Percentiles rank a stretch among this genome's conserved stretches.
phyloP scores from a whole-genome alignment of 1,284 basidiomycete species.

The Pyrrhoderma noxium region DNA sequence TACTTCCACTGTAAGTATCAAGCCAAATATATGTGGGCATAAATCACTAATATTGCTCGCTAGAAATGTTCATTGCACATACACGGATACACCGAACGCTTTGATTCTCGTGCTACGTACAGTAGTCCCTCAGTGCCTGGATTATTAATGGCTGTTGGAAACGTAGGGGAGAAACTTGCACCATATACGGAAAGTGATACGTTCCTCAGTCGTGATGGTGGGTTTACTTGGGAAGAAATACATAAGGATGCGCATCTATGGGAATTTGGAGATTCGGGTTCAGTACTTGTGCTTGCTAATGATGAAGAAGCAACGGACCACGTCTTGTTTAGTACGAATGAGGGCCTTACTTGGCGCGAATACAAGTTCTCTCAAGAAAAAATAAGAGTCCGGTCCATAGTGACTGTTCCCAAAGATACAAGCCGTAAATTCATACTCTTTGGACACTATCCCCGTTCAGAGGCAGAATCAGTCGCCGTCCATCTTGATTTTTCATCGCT shows the following conservation, averaged over 20 bases:
- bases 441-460: conserved; percentile 50
- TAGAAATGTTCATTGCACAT: conserved; percentile 78
- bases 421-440: conserved; percentile 88
- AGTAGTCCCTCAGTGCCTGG: conserved; percentile 90
- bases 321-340: conserved; percentile 83
- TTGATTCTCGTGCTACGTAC: conserved; percentile 85
- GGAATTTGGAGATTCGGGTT: conserved; percentile 97
- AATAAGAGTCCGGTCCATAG: conserved; percentile 70
- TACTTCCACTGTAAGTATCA: conserved; percentile 49
- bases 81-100: conserved; percentile 93
- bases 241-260: conserved; percentile 97
- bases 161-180: conserved; percentile 80
- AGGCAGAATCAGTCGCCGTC: conserved; percentile 57
- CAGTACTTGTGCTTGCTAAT: conserved; percentile 88
- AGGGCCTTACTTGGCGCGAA: conserved; percentile 83
- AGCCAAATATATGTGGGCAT: neutral
- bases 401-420: conserved; percentile 88
- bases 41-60: neutral
- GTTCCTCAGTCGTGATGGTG: conserved; percentile 93
- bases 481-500: conserved; percentile 88
- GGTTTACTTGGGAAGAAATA: conserved; percentile 97
- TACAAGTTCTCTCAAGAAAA: conserved; percentile 75
- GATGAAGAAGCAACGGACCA: conserved; percentile 92
- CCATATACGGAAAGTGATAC: conserved; percentile 88
- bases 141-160: conserved; percentile 95